phyloP scores from a whole-genome alignment of 2,329 filamentous ascomycete genomes.

The Exophiala dermatitidis region DNA sequence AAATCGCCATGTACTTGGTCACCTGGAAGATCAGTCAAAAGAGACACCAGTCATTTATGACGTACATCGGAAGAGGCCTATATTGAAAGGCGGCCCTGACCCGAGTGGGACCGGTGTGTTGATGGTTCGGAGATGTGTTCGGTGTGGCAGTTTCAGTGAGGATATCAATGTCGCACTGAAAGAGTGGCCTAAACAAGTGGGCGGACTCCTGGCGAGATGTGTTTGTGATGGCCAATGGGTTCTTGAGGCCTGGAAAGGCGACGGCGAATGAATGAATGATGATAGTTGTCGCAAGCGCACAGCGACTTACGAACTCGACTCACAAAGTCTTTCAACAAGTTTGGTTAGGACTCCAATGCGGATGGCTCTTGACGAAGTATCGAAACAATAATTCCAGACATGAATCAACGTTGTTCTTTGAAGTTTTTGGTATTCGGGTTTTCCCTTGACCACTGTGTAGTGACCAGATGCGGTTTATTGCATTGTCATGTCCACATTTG shows the following conservation, averaged over 20 bases:
- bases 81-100: conserved; percentile 15
- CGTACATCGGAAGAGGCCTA: conserved; percentile 23
- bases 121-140: conserved; percentile 24
- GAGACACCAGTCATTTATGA: conserved; percentile 16
- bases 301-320: not conserved
- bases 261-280: not conserved
- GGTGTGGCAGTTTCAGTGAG: conserved; percentile 27
- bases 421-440: conserved; percentile 1
- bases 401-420: not conserved
- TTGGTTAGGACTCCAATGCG: not conserved
- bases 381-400: not conserved
- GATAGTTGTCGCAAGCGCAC: not conserved
- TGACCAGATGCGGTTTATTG: not conserved
- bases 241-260: conserved; percentile 18
- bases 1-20: conserved; percentile 47
- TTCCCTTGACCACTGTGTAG: not conserved
- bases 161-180: conserved; percentile 17
- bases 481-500: not conserved
- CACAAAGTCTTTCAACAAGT: not conserved
- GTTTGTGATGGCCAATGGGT: conserved; percentile 27
- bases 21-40: not conserved
- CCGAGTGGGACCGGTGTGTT: conserved; percentile 4
- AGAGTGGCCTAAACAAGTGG: conserved; percentile 20
- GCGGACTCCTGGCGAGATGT: conserved; percentile 21
- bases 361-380: conserved; percentile 17